phyloP scores from a whole-genome alignment of 805 yeast species.

The Saccharomycopsis malanga region DNA sequence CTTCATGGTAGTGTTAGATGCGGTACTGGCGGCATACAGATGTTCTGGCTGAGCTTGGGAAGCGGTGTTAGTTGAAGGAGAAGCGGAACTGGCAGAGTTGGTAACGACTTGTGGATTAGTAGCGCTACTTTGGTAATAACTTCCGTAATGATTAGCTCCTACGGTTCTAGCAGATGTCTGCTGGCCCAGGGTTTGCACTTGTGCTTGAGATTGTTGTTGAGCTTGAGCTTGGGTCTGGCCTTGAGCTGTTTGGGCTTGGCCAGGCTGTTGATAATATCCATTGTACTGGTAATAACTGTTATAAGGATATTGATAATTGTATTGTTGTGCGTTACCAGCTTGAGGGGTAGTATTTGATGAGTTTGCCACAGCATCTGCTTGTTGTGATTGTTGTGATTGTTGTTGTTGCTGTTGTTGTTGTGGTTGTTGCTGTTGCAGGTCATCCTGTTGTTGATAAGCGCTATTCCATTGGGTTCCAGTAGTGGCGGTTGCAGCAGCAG shows the following conservation, averaged over 20 bases:
- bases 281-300: constrained; percentile 8
- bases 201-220: constrained; percentile 4
- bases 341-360: no score
- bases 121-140: not conserved
- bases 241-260: constrained; percentile 6
- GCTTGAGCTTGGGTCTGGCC: constrained; percentile 2
- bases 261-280: constrained; percentile 10
- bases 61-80: constrained; percentile 1
- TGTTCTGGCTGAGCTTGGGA: not conserved
- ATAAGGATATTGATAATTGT: constrained; percentile 2
- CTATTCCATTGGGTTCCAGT: not conserved
- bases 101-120: not conserved
- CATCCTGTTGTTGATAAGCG: constrained; percentile 1
- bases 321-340: constrained; percentile 5
- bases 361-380: no score
- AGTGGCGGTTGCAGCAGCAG: not conserved
- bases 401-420: not conserved
- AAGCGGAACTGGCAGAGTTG: not conserved
- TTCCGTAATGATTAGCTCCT: not conserved
- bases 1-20: not conserved
- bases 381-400: not conserved
- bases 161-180: constrained; percentile 1
- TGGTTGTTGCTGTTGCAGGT: not conserved
- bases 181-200: constrained; percentile 1
- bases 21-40: not conserved